Conservation (phyloP, 106 monocot species). For the Acorus gramineus region DNA sequence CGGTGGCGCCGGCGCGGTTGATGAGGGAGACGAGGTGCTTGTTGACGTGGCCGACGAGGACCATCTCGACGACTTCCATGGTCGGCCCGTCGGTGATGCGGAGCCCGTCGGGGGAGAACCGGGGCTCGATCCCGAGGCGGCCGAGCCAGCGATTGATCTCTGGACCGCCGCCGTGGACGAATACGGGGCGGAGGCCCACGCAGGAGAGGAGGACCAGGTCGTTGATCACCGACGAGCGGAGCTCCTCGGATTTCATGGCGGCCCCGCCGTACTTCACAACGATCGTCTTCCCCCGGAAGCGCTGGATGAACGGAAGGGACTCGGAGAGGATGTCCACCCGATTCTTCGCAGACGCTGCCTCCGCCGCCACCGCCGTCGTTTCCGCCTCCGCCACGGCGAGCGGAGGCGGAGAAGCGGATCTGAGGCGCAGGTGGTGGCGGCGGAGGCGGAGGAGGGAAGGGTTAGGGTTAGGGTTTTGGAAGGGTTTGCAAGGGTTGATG, state of each 20-base stretch:
- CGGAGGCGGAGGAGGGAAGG: constrained; percentile 4
- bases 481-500: constrained; percentile 2
- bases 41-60: constrained; percentile 90
- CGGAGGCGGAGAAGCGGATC: background rate
- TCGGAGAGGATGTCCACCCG: constrained; percentile 92
- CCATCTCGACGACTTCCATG: constrained; percentile 98
- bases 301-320: constrained; percentile 86
- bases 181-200: constrained; percentile 76
- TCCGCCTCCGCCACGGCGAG: background rate
- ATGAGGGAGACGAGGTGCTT: constrained; percentile 79
- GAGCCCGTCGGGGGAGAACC: constrained; percentile 65
- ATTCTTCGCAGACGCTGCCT: constrained; percentile 20
- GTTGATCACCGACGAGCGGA: constrained; percentile 59
- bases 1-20: constrained; percentile 66
- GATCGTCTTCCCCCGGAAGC: constrained; percentile 79
- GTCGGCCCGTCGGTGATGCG: constrained; percentile 85
- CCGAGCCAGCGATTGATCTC: constrained; percentile 81
- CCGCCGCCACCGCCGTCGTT: background rate
- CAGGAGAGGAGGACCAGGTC: constrained; percentile 89
- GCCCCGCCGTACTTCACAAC: constrained; percentile 97
- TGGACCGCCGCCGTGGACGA: constrained; percentile 89
- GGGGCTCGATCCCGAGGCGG: constrained; percentile 53
- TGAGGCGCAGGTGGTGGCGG: background rate
- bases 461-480: background rate
- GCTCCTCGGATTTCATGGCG: constrained; percentile 63